phyloP scores from a whole-genome alignment of 495 filamentous ascomycete genomes.

The Paragyromitra xinjiangensis region DNA sequence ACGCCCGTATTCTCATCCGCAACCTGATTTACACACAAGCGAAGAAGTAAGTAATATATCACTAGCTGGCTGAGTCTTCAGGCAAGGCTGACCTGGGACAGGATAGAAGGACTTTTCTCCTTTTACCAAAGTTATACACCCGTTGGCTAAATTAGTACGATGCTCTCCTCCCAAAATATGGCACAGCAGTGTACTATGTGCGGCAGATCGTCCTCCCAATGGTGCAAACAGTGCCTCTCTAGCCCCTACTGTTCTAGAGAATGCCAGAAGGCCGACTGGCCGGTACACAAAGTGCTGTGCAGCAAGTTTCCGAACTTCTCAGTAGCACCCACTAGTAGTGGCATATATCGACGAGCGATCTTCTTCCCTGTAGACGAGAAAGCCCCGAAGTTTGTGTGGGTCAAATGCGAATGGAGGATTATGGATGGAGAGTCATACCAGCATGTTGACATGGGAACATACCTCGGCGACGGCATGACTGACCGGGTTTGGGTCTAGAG shows the following conservation, averaged over 20 bases:
- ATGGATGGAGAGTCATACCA: neutral
- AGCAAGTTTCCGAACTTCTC: slow-evolving; percentile 39
- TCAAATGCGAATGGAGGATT: slow-evolving; percentile 5
- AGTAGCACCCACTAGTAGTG: slow-evolving; percentile 30
- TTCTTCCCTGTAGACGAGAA: slow-evolving; percentile 53
- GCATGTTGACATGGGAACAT: neutral
- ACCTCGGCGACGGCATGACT: neutral
- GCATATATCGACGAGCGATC: slow-evolving; percentile 50
- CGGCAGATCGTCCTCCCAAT: neutral
- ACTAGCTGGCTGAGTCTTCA: neutral
- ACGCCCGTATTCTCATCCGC: neutral
- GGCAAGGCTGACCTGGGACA: neutral
- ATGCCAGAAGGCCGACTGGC: slow-evolving; percentile 57
- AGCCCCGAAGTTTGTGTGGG: slow-evolving; percentile 56
- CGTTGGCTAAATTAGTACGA: neutral
- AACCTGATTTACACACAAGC: neutral
- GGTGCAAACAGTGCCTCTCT: slow-evolving; percentile 20
- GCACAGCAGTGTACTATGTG: slow-evolving; percentile 34
- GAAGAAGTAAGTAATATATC: neutral
- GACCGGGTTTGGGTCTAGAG: neutral
- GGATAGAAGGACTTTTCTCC: neutral
- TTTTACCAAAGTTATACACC: neutral
- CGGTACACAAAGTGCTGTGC: slow-evolving; percentile 58
- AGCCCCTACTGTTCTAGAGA: slow-evolving; percentile 57
- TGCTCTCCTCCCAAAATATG: slow-evolving; percentile 1